phyloP scores from a whole-genome alignment of 352 stramenopile species.

The Globisporangium perplexum region DNA sequence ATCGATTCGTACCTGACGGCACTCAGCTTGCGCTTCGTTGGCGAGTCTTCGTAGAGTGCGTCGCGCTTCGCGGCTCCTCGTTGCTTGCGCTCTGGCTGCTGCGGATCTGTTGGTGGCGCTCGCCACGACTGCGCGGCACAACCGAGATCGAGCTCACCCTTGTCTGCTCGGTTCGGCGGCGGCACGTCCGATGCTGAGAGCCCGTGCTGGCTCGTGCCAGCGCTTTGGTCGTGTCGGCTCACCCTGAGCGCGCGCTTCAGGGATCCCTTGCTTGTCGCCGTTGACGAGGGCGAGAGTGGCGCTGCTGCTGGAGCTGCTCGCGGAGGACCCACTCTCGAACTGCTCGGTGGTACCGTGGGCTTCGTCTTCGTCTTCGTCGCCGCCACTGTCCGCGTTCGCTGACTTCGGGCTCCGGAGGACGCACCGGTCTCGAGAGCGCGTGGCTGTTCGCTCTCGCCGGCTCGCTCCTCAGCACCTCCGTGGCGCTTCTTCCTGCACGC shows the following conservation, averaged over 20 bases:
- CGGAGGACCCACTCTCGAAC: background rate
- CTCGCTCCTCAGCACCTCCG: background rate
- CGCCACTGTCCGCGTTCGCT: background rate
- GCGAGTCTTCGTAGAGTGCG: conserved; percentile 11
- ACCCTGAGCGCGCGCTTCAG: background rate
- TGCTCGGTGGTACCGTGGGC: no score
- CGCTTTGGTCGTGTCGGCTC: background rate
- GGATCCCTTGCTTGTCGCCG: background rate
- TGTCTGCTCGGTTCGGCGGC: conserved; percentile 1
- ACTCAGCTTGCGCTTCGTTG: conserved; percentile 21
- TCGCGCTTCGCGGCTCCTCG: background rate
- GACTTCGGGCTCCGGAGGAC: background rate
- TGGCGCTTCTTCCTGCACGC: background rate
- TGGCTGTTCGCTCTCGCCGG: background rate
- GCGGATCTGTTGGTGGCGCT: no score
- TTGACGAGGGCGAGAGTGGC: background rate
- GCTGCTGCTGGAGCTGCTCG: background rate
- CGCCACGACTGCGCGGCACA: background rate
- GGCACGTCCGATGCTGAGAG: background rate
- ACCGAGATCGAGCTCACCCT: background rate
- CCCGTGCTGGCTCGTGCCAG: background rate
- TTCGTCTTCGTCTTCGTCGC: background rate
- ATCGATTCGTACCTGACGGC: conserved; percentile 22
- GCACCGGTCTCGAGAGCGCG: background rate
- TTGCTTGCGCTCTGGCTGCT: background rate